These are phyloP conservation scores for Tetrapisispora namnaoensis DNA, from an alignment of 805 yeast species.

Conservation along the genomic window DNA sequence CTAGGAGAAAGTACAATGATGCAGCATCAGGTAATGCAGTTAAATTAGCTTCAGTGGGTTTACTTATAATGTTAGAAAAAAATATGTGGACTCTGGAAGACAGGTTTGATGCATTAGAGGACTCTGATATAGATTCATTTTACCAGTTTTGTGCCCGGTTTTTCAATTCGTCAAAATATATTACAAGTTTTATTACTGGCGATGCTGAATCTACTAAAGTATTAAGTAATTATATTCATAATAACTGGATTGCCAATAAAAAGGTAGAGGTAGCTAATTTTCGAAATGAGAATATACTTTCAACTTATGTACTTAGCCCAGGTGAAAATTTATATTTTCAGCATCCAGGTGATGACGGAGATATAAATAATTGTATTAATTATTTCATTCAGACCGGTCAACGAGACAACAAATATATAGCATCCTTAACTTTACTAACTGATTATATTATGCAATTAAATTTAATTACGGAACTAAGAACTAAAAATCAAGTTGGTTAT, in stretches of 20 bases:
- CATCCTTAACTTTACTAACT: constrained; percentile 38
- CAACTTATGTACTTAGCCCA: constrained; percentile 31
- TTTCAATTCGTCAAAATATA: constrained; percentile 10
- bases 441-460: constrained; percentile 38
- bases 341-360: constrained; percentile 32
- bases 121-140: constrained; percentile 33
- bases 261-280: constrained; percentile 5
- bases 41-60: constrained; percentile 39
- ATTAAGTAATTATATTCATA: too few species aligned
- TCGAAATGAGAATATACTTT: constrained; percentile 13
- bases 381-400: constrained; percentile 50
- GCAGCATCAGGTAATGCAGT: constrained; percentile 38
- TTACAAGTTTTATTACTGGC: constrained; percentile 45
- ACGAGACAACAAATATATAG: constrained; percentile 28
- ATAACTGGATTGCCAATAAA: constrained; percentile 7
- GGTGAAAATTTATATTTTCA: constrained; percentile 31
- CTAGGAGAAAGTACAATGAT: constrained; percentile 39
- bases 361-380: constrained; percentile 43
- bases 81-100: constrained; percentile 45
- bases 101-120: constrained; percentile 47
- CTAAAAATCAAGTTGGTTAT: constrained; percentile 53
- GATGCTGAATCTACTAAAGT: constrained; percentile 27
- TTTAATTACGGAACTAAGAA: constrained; percentile 40
- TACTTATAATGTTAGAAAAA: constrained; percentile 46
- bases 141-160: constrained; percentile 24